A percentile compares a stretch with the other conserved stretches of the same genome.
phyloP scores from a whole-genome alignment of 352 stramenopile genomes.

The Thraustochytrium sp. region DNA sequence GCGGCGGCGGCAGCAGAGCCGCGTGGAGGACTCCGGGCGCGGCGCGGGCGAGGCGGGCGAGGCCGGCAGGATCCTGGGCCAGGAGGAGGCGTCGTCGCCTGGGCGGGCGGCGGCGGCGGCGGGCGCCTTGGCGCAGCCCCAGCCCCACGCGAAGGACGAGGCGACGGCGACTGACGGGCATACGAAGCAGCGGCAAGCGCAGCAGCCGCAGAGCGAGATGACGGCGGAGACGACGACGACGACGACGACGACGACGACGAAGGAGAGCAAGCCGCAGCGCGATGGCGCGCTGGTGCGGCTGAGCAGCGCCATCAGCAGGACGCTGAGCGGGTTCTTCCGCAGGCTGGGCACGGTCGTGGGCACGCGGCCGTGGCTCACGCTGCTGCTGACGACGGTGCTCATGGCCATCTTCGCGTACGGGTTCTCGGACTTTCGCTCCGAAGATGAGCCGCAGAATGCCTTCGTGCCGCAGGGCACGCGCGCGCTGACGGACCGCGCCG shows the following conservation, averaged over 20 bases:
- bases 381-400: not conserved
- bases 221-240: too few relatives aligned
- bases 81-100: too few relatives aligned
- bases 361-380: not conserved
- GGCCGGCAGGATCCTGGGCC: too few relatives aligned
- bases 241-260: too few relatives aligned
- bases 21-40: too few relatives aligned
- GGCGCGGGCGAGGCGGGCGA: too few relatives aligned
- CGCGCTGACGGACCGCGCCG: not conserved
- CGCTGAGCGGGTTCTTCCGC: not conserved
- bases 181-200: not conserved
- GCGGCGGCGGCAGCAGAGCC: too few relatives aligned
- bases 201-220: too few relatives aligned
- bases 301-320: not conserved
- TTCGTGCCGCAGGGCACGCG: constrained; percentile 27
- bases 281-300: not conserved
- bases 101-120: too few relatives aligned
- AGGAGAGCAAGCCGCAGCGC: not conserved
- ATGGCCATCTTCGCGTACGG: not conserved
- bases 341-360: not conserved
- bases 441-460: not conserved
- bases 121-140: not conserved
- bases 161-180: not conserved
- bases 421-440: not conserved
- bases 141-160: not conserved